Base-by-base conservation (phyloP, 2,329 filamentous ascomycete species). In the Fonsecaea pugnacius region DNA sequence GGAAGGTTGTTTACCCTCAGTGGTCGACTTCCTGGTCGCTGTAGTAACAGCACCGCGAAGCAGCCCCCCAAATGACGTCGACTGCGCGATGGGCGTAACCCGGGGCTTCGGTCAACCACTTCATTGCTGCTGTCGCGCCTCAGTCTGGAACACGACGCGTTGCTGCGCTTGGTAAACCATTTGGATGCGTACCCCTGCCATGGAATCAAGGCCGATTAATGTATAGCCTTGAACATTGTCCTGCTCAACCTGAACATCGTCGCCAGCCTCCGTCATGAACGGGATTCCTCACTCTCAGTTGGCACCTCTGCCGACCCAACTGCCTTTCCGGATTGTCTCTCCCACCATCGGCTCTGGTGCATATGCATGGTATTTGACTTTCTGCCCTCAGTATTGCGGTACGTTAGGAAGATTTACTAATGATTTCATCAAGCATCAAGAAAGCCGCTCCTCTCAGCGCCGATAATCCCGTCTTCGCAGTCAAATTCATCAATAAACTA, bases 401-500 rank as follows among this genome's bases (percentile, higher is more conserved):
- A 36, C 27, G 58, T 18, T 16, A 7, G 12, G 30, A 67, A 72
- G 62, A 48, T 79, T 78, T 64, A 50, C 65, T 64, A 16, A 59
- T 48, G n/a, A 36, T 27, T 52, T 66, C 16, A 67, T 65, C 8
- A 10, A 94, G 92, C 65, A 95, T 97, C 74, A 96, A 96, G 75
- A 98, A 98, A 80, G 95, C 94, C 33, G 87, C 89, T 53, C 94
- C 94, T 7, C 80, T 89, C 27, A 84, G 90, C 69, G 78, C 84
- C 1, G 79, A 85, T 30, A 84, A 81, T 30, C 94, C 94, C 33
- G 82, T 99, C 64, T 98, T 99, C 76, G 95, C 96, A 14, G 92
- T 99, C 78, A 99, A 99, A 78, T 91, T 99, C 79, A 97, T 99
- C 75, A 94, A 99, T 81, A 99, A 99, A 80, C 90, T 91, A 69